Evolutionary conservation across 2,329 filamentous ascomycete genomes (phyloP), one percentile per base, ranked within the genome.

Genomic region (Monascus ruber): DNA sequence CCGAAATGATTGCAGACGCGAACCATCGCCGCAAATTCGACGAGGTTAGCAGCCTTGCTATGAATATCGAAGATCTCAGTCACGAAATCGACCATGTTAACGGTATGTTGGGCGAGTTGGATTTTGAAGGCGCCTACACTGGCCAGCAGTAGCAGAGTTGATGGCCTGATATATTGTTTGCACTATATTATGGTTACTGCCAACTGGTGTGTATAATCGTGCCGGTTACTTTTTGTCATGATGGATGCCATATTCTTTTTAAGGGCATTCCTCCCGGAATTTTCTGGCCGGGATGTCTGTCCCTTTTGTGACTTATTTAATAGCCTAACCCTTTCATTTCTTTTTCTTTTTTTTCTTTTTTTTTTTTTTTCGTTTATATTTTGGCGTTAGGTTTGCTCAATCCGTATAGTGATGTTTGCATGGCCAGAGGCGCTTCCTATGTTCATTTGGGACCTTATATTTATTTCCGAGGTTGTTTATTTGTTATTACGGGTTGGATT

Each of bases 61-160:
- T 80, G 42, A 94, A 94, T 50, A 65, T 86, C 26, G 85, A 91
- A 41, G 88, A 94, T 63, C 62, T 95, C 41, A 83, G 82, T 33
- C 69, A 67, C 29, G 88, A 94, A 65, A 89, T 94, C 46, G 76
- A 79, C 45, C 70, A 68, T 26, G 64, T 86, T 8, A 79, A 71
- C 48, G 69, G 67, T n/a, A 76, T 79, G 51, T 72, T 91, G 5
- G 71, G 70, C 1, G 74, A 74, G 11, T 70, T 89, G 4, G 84
- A 89, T 45, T 76, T 76, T 52, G 71, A 71, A 31, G 61, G 68
- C 26, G 64, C 66, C 10, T 76, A 75, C 43, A 61, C 58, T 5
- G 51, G 49, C 36, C n/a, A 44, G 17, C 44, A 43, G 31, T 29
- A 41, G n/a, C 42, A 36, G 24, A 36, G 33, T 31, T 55, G 35